A percentile compares a stretch with the other conserved stretches of the same genome.
These are phyloP conservation scores for Perkinsus chesapeaki DNA, from an alignment of 169 alveolate species.

Conservation along the genomic window DNA sequence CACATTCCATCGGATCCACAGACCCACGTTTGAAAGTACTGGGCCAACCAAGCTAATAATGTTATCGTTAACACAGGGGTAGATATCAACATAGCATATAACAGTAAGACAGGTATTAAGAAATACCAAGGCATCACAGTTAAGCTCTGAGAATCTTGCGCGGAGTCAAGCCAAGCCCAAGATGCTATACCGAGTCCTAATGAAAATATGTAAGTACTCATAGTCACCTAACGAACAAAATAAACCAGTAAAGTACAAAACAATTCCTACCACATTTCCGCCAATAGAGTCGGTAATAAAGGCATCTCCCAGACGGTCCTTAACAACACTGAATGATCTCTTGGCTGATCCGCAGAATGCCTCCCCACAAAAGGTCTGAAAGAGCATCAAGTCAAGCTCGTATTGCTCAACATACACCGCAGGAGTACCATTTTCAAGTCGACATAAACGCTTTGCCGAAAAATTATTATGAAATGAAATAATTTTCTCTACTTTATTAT, in stretches of 20 bases:
- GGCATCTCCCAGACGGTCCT: neutral
- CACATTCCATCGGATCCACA: neutral
- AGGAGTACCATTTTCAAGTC: too few species aligned
- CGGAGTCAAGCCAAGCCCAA: neutral
- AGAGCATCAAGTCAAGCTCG: too few species aligned
- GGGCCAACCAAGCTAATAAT: neutral
- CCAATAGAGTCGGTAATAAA: neutral
- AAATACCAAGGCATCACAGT: neutral
- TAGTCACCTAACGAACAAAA: neutral
- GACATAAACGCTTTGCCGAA: too few species aligned
- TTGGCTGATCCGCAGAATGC: neutral
- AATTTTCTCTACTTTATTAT: too few species aligned
- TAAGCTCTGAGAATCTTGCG: neutral
- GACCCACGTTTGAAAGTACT: neutral
- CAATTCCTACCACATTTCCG: neutral
- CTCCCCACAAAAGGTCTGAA: neutral
- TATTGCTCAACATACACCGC: too few species aligned
- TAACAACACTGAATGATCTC: neutral
- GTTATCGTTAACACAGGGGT: neutral
- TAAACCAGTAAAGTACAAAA: neutral
- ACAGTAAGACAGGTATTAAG: neutral
- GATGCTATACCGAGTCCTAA: neutral
- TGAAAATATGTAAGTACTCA: neutral
- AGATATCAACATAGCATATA: neutral
- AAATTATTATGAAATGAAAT: too few species aligned